phyloP scores from a whole-genome alignment of 2,329 filamentous ascomycete genomes.

The Talaromyces amestolkiae region DNA sequence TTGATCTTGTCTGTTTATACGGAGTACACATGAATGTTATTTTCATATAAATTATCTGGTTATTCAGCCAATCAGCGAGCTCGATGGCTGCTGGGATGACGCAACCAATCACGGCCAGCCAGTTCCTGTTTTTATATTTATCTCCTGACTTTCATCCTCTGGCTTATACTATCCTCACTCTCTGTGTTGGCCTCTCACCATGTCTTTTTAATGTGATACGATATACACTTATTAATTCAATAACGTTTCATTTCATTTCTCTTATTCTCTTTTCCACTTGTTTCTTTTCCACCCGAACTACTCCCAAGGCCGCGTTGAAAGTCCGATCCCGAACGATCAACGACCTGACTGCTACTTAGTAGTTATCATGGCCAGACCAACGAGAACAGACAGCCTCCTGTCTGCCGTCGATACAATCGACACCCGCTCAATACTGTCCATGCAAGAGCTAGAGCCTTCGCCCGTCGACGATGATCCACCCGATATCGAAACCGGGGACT shows the following conservation, averaged over 20 bases:
- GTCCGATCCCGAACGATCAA: neutral
- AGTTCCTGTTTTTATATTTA: neutral
- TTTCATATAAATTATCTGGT: neutral
- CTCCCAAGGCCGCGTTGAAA: neutral
- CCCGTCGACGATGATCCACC: conserved; percentile 63
- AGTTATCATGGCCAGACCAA: conserved; percentile 14
- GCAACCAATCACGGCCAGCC: conserved; percentile 11
- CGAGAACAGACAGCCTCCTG: conserved; percentile 15
- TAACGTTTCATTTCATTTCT: neutral
- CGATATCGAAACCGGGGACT: conserved; percentile 52
- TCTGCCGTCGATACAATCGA: conserved; percentile 32
- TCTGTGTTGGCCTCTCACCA: neutral
- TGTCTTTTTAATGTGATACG: neutral
- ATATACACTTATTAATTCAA: neutral
- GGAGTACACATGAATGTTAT: no score
- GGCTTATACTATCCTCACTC: neutral
- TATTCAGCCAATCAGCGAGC: neutral
- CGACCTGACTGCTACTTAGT: neutral
- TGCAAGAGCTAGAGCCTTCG: conserved; percentile 77
- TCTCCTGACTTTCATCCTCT: neutral
- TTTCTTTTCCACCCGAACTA: neutral
- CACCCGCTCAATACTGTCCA: conserved; percentile 56
- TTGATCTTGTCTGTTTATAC: no score
- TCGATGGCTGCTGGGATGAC: neutral
- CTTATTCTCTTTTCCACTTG: no score